A percentile compares a stretch with the other conserved stretches of the same genome.
Conservation (phyloP, 495 filamentous ascomycete species). For the Neurospora tetrasperma region DNA sequence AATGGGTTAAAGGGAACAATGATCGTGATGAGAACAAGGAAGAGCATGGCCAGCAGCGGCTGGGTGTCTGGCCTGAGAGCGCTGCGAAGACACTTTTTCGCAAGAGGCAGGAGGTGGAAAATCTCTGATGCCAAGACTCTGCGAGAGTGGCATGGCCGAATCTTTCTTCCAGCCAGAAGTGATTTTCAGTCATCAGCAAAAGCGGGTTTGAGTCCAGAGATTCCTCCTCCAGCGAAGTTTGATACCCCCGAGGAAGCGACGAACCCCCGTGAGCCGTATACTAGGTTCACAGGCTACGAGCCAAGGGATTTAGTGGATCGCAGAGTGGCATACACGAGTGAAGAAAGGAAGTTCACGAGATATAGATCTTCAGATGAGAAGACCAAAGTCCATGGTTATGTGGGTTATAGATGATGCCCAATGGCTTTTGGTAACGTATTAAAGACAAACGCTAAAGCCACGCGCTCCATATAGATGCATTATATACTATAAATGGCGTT, state of each 20-base stretch:
- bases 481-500: background rate
- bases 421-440: background rate
- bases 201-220: background rate
- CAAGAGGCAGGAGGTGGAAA: background rate
- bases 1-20: background rate
- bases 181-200: background rate
- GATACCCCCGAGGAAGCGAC: background rate
- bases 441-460: background rate
- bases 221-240: background rate
- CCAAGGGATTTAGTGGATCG: background rate
- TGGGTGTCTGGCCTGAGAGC: background rate
- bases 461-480: background rate
- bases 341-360: background rate
- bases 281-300: background rate
- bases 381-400: background rate
- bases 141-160: background rate
- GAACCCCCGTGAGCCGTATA: background rate
- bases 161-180: background rate
- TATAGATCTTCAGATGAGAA: background rate
- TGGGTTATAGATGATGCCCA: background rate
- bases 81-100: background rate
- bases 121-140: background rate
- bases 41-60: background rate
- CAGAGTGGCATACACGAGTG: background rate
- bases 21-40: background rate